A percentile compares a stretch with the other conserved stretches of the same genome.
Conservation (phyloP, 345 rosid genomes). For the Excoecaria cochinchinensis region DNA sequence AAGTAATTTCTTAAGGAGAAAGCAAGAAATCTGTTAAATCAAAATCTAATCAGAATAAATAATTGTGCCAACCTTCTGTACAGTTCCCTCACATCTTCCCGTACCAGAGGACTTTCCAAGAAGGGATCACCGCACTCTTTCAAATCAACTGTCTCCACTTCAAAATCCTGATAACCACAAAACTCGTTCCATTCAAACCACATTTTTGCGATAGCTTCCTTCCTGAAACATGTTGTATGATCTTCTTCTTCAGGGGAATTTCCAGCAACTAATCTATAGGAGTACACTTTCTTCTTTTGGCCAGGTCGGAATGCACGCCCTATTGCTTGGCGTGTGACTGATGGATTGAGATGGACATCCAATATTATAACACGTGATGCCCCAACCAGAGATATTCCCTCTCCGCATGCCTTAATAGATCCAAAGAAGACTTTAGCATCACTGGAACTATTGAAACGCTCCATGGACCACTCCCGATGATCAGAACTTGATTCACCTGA, state of each 20-base stretch:
- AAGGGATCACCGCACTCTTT: slow-evolving; percentile 58
- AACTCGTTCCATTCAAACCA: slow-evolving; percentile 94
- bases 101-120: slow-evolving; percentile 54
- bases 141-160: slow-evolving; percentile 46
- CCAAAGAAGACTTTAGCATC: slow-evolving; percentile 86
- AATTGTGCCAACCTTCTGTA: slow-evolving; percentile 60
- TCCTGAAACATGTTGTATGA: slow-evolving; percentile 56
- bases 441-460: slow-evolving; percentile 62
- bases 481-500: slow-evolving; percentile 75
- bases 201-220: slow-evolving; percentile 79
- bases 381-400: slow-evolving; percentile 93
- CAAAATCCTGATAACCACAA: slow-evolving; percentile 50
- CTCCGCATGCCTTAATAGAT: slow-evolving; percentile 91
- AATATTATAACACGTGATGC: slow-evolving; percentile 77
- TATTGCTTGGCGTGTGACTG: slow-evolving; percentile 94
- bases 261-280: slow-evolving; percentile 69
- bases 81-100: slow-evolving; percentile 58
- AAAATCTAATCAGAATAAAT: background rate
- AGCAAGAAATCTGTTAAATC: background rate
- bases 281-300: slow-evolving; percentile 71
- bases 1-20: background rate
- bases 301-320: slow-evolving; percentile 90
- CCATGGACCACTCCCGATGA: slow-evolving; percentile 73
- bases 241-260: slow-evolving; percentile 80
- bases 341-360: slow-evolving; percentile 90